Base-by-base conservation (phyloP, 441 rosid genomes). In the Erysimum pusillum region DNA sequence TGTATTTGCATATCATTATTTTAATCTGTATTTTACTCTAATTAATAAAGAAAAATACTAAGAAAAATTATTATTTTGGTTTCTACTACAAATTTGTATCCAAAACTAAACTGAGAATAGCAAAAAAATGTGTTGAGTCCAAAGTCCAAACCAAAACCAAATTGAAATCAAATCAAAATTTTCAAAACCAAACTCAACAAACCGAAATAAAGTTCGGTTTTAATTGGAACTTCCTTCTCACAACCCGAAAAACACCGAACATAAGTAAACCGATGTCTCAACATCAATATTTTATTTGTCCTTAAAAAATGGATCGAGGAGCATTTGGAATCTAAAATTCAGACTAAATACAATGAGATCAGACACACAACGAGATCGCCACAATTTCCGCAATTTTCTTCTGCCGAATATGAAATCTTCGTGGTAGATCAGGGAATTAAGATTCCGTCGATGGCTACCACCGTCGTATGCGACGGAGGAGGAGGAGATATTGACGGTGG, bases 401-500 rank as follows among this genome's bases (percentile, higher is more conserved):
- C 14, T 35, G 7, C 5, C 5, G 35, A 35, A 51, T 35, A 38
- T 34, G 42, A 34, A 46, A 15, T 34, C 8, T 9, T 28, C 9
- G 51, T 34, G 22, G 22, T 71, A n/a, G 22, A 14, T 42, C 59
- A n/a, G 38, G 2, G 14, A 14, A 63, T 48, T 44, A 17, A 58
- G 38, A 45, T 25, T 46, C 51, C 41, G 39, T 57, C 17, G 57
- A 77, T 77, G 81, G 72, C 76, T 18, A 48, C 69, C n/a, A 7
- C 53, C 67, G 61, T 70, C 65, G n/a, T 44, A 5, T 59, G 35
- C 54, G 42, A 18, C 38, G 71, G 67, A 45, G 73, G 46, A 54
- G 63, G 12, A 72, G 76, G 31, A 28, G 31, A 60, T 17, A 44
- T 20, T 38, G 74, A 66, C 22, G 42, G 65, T 45, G 31, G 46